These are phyloP conservation scores for Pyracantha coccinea DNA, from an alignment of 331 rosid species.

Conservation along the genomic window DNA sequence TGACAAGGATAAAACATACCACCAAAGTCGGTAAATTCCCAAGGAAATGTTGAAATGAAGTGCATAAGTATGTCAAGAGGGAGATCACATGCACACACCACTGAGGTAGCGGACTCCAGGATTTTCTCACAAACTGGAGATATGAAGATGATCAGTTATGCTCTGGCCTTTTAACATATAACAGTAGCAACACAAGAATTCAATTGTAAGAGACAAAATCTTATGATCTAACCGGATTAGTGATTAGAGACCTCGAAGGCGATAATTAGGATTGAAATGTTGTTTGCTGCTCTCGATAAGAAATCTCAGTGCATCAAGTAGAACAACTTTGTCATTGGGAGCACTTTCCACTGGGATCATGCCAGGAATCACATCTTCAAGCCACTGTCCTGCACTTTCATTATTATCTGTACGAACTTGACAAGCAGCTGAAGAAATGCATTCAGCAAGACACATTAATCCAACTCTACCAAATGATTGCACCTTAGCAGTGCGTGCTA, in stretches of 20 bases:
- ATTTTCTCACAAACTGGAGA: constrained; percentile 67
- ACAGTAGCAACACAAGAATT: neutral
- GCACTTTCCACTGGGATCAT: constrained; percentile 19
- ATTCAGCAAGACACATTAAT: constrained; percentile 78
- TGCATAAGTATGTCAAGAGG: constrained; percentile 61
- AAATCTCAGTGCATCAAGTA: constrained; percentile 72
- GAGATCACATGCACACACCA: constrained; percentile 60
- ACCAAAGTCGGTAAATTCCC: constrained; percentile 68
- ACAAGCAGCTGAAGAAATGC: constrained; percentile 74
- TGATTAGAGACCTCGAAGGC: constrained; percentile 63
- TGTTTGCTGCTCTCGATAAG: constrained; percentile 83
- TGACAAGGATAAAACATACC: constrained; percentile 42
- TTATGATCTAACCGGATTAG: constrained; percentile 28
- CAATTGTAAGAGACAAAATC: constrained; percentile 16
- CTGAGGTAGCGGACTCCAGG: constrained; percentile 65
- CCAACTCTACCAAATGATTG: constrained; percentile 85
- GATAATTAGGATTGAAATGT: constrained; percentile 95
- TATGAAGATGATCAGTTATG: constrained; percentile 21
- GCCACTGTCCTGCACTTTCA: constrained; percentile 23
- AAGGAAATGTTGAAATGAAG: constrained; percentile 78
- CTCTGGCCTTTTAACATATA: constrained; percentile 1
- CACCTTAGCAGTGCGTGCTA: constrained; percentile 63
- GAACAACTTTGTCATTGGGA: constrained; percentile 30
- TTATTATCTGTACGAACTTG: constrained; percentile 20
- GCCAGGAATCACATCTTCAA: constrained; percentile 16